Evolutionary conservation across 768 basidiomycete genomes (phyloP), one percentile per base, ranked within the genome.

Genomic region (Trametes punicea): DNA sequence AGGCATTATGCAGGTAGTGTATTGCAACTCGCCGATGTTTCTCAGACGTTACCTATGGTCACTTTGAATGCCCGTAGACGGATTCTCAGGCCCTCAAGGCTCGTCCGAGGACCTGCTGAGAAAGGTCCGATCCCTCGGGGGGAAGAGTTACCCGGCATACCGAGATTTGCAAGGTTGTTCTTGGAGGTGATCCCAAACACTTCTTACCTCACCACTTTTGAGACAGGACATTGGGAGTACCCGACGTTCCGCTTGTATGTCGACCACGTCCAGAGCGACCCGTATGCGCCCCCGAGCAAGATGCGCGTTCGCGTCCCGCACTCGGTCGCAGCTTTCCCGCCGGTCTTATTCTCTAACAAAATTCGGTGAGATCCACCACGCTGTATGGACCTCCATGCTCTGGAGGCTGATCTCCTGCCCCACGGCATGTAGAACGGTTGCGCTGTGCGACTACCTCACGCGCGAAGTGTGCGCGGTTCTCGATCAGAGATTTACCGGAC

Each of bases 221-320:
- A 11, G 3, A 2, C 26, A 61, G 60, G 56, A 2, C 2, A 29
- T 4, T 59, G 61, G 61, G 21, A 33, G n/a, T 59, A 56, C 18
- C 23, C 31, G 23, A 56, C 40, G 3, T 51, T 46, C 33, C 20
- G 30, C 7, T 36, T 62, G n/a, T 20, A 30, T n/a, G 41, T 59
- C 23, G 57, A 62, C 21, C 45, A 59, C 45, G 45, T 59, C 27
- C 61, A 62, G 45, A 52, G 45, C 40, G 61, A 62, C 51, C 57
- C 61, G 15, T 62, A 56, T 40, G 61, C 61, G 15, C 55, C 57
- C 13, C 61, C 61, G 1, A 59, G 57, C 53, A 62, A 56, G 23
- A 25, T 59, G 15, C 49, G 57, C 8, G 34, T 62, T 2, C 31
- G 51, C 21, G 36, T 62, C 26, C 42, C 47, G 10, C 61, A 59